Evolutionary conservation across 768 basidiomycete species (phyloP), one percentile per base, ranked within the genome.

Genomic region (Pisolithus albus): DNA sequence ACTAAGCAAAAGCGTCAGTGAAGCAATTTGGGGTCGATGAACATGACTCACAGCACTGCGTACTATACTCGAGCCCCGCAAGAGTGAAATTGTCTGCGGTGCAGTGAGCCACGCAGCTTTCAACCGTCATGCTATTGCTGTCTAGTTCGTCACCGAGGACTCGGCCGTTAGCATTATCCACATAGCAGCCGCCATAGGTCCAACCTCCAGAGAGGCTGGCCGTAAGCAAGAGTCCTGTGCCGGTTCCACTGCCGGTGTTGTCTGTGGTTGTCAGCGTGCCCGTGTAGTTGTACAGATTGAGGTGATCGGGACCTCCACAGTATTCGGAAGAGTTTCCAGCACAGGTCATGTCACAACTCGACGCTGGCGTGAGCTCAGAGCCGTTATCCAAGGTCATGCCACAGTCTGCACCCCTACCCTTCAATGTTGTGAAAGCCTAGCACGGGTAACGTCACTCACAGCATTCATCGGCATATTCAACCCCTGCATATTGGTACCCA

Each of bases 211-310:
- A 79, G 5, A 88, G 77, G 21, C 76, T 79, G 10, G 60, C 62
- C 1, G 70, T 74, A 24, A 85, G 80, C 0, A 79, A 77, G 46
- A 66, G 68, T 7, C 74, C 72, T 13, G 65, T 54, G 2, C 52
- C 52, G 6, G 57, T 57, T 0, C 52, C 50, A 21, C 52, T 34
- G 26, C 57, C 52, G 7, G 55, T 65, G 18, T 60, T 53, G 11
- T 61, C 62, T 15, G 62, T 37, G 3, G 52, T 39, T n/a, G 80
- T 76, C 21, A 81, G 70, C 0, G 75, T 77, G 0, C 83, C 84
- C 38, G 84, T 87, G 56, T 78, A 86, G 62, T 86, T 84, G 64
- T 85, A 88, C 3, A 82, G 64, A 49, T 78, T 84, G 19, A 88
- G 70, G 41, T 78, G 70, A 59, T 83, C 75, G 0, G 86, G 83